Evolutionary conservation across 1,284 basidiomycete species (phyloP), one percentile per base, ranked within the genome.

Genomic region (Cronartium quercuum): DNA sequence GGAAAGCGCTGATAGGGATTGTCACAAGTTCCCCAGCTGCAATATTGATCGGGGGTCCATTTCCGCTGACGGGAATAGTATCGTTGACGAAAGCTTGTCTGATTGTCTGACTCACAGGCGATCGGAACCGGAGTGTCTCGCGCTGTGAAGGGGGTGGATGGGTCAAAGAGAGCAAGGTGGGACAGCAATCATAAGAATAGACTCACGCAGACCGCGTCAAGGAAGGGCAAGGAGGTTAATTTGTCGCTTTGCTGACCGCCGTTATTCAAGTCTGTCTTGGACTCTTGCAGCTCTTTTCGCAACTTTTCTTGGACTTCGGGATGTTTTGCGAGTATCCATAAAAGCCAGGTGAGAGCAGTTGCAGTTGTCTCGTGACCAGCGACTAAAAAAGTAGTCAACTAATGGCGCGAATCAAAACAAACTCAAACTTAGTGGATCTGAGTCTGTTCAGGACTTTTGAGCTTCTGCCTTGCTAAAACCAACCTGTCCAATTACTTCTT

Each of bases 1-100:
- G 90, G 77, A 90, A 84, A 13, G 86, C 86, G 80, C 85, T 84
- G 70, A 89, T 86, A 4, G 87, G 87, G 57, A 90, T 84, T 10
- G 84, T 85, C 78, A 90, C 83, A 71, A 86, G 86, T 77, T 89
- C 87, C 66, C 87, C 85, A 77, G 84, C 84, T 77, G 84, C 83
- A 68, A 89, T 81, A 55, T 81, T 81, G 66, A 85, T 83, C 61
- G 77, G 76, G 35, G 77, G 76, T 0, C 86, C 86, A 7, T 44
- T 2, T n/a, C 42, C 42, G 42, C 42, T 44, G 42, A 44, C 42
- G 42, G 91, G 91, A 18, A 92, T 84, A 68, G 87, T 84, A 78
- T 91, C 90, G 78, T 91, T 89, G 78, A 86, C 84, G 1, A 85
- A 88, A 5, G 90, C 89, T 5, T 89, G 87, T 15, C 91, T 86